Evolutionary conservation across 2,329 filamentous ascomycete species (phyloP).

Genomic region (Tolypocladium amazonense): DNA sequence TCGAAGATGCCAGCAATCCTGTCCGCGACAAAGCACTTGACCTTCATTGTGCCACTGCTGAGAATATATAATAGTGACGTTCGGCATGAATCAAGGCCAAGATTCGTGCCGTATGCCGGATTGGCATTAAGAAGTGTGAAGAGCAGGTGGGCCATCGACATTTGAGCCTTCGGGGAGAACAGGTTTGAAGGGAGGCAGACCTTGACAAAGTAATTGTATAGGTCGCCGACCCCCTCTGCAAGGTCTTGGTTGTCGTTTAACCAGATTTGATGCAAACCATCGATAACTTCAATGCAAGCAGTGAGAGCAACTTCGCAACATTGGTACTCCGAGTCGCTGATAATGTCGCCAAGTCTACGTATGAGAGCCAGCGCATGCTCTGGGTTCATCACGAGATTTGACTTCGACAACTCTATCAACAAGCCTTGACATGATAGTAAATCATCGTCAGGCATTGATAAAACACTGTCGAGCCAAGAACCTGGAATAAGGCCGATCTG

Average conservation of each 20-base stretch:
- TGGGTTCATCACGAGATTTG: constrained; percentile 38
- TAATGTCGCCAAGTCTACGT: constrained; percentile 38
- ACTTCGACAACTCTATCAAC: constrained; percentile 40
- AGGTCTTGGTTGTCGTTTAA: constrained; percentile 47
- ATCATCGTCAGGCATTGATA: constrained; percentile 40
- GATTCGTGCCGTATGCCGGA: constrained; percentile 53
- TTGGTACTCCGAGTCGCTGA: constrained; percentile 50
- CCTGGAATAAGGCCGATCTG: constrained; percentile 40
- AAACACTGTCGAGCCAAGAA: constrained; percentile 36
- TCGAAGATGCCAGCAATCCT: constrained; percentile 66
- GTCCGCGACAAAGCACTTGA: constrained; percentile 67
- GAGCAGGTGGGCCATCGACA: constrained; percentile 56
- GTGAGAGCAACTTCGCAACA: constrained; percentile 65
- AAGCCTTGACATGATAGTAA: constrained; percentile 40
- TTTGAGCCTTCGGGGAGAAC: constrained; percentile 59
- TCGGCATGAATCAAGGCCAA: constrained; percentile 47
- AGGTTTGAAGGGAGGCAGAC: constrained; percentile 55
- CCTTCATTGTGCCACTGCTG: constrained; percentile 50
- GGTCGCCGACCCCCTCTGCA: constrained; percentile 55
- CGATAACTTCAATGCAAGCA: constrained; percentile 57
- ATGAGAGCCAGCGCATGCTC: constrained; percentile 37
- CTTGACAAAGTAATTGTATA: constrained; percentile 71
- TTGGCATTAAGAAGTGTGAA: constrained; percentile 57
- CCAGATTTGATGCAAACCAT: constrained; percentile 55
- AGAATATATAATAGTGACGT: constrained; percentile 69